phyloP scores from a whole-genome alignment of 352 stramenopile genomes.

The Pythium dissotocum region DNA sequence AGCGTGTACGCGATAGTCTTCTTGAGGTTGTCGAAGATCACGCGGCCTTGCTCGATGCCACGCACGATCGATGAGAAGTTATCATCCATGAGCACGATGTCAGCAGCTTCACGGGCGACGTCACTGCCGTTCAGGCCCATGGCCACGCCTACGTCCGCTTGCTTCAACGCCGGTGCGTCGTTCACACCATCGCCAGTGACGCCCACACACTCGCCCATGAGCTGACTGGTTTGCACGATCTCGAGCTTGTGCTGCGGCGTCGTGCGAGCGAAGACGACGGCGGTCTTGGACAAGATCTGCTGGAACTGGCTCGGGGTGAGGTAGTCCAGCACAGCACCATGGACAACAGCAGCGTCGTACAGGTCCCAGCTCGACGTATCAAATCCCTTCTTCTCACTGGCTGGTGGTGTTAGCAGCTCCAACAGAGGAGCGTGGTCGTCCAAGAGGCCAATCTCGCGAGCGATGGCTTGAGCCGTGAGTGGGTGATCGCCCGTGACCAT shows the following conservation, averaged over 20 bases:
- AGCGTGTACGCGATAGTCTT: slow-evolving; percentile 93
- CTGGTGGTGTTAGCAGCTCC: slow-evolving; percentile 31
- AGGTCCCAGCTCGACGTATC: slow-evolving; percentile 4
- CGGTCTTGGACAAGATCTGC: slow-evolving; percentile 31
- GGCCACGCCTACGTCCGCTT: slow-evolving; percentile 95
- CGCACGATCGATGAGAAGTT: slow-evolving; percentile 95
- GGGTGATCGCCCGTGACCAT: slow-evolving; percentile 92
- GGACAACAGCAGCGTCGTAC: slow-evolving; percentile 66
- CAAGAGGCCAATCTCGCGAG: slow-evolving; percentile 84
- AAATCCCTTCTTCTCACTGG: slow-evolving; percentile 10
- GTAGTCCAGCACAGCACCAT: slow-evolving; percentile 35
- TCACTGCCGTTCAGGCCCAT: slow-evolving; percentile 96
- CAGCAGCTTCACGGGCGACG: slow-evolving; percentile 91
- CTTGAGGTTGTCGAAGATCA: slow-evolving; percentile 90
- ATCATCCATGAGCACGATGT: slow-evolving; percentile 96
- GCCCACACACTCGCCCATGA: slow-evolving; percentile 51
- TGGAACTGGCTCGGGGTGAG: slow-evolving; percentile 37
- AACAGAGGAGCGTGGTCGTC: slow-evolving; percentile 42
- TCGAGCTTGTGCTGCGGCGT: slow-evolving; percentile 91
- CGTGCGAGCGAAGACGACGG: slow-evolving; percentile 95
- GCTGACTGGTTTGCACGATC: slow-evolving; percentile 56
- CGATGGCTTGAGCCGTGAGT: slow-evolving; percentile 86
- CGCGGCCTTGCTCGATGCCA: slow-evolving; percentile 49
- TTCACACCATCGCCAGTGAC: slow-evolving; percentile 82
- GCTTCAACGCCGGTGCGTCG: slow-evolving; percentile 57